phyloP scores from a whole-genome alignment of 345 rosid genomes.

The Eucalyptus marginata region DNA sequence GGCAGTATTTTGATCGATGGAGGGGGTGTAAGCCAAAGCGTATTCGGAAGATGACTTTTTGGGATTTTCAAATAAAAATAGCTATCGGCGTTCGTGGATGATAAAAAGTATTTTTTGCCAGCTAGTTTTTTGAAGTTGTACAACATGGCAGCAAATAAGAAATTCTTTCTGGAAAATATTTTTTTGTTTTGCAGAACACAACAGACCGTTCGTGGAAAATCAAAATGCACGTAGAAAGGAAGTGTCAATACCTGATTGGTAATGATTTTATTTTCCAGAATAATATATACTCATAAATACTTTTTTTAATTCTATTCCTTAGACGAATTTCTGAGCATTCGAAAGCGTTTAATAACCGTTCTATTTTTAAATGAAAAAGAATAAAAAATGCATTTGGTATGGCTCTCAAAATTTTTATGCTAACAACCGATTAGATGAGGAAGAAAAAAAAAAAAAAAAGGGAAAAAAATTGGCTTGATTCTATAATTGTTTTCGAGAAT shows the following conservation, averaged over 20 bases:
- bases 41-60: too few relatives aligned
- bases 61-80: too few relatives aligned
- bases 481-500: too few relatives aligned
- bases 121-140: not conserved
- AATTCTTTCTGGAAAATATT: too few relatives aligned
- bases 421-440: rapidly evolving
- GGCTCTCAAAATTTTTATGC: rapidly evolving
- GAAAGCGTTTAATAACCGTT: rapidly evolving
- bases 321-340: rapidly evolving
- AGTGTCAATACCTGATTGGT: not conserved
- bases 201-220: not conserved
- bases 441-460: too few relatives aligned
- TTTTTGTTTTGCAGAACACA: not conserved
- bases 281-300: too few relatives aligned
- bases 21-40: not conserved
- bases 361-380: rapidly evolving
- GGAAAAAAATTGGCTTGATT: too few relatives aligned
- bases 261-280: too few relatives aligned
- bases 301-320: rapidly evolving
- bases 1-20: not conserved
- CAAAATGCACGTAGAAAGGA: not conserved
- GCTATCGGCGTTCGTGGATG: not conserved
- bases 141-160: too few relatives aligned
- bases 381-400: too few relatives aligned
- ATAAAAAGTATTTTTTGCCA: not conserved